These are phyloP conservation scores for Annulohypoxylon maeteangense DNA, from an alignment of 495 filamentous ascomycete genomes.

Conservation along the genomic window DNA sequence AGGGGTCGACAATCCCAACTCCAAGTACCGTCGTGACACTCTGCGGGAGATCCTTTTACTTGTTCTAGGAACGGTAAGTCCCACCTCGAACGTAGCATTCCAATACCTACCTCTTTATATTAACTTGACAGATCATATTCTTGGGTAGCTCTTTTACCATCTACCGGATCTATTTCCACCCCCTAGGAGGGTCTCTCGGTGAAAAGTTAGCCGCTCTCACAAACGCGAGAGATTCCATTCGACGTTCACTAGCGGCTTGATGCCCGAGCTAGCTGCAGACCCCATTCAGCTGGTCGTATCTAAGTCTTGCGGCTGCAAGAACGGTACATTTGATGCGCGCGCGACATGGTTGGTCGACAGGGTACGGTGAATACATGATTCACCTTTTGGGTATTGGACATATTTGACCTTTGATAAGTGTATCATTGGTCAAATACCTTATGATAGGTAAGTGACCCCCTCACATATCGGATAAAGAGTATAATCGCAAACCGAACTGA, in stretches of 20 bases:
- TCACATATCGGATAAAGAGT: neutral
- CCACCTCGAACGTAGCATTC: neutral
- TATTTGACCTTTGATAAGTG: neutral
- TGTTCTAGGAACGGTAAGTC: constrained; percentile 6
- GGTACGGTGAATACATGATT: neutral
- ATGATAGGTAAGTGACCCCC: neutral
- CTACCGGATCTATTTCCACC: neutral
- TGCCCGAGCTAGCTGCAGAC: neutral
- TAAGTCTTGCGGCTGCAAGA: constrained; percentile 5
- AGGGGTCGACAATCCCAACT: neutral
- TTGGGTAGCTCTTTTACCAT: neutral
- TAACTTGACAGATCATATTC: constrained; percentile 7
- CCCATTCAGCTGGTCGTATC: neutral
- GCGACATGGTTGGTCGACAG: neutral
- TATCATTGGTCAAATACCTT: neutral
- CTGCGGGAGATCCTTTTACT: neutral
- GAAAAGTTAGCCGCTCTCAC: constrained; percentile 1
- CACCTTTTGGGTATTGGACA: neutral
- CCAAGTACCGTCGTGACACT: neutral
- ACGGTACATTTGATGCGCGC: neutral
- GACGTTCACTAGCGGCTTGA: neutral
- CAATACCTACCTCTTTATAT: neutral
- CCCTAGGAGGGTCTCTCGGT: neutral
- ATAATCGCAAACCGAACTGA: neutral
- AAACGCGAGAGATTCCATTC: neutral